phyloP scores from a whole-genome alignment of 352 stramenopile genomes.

The Globisporangium ultimum region DNA sequence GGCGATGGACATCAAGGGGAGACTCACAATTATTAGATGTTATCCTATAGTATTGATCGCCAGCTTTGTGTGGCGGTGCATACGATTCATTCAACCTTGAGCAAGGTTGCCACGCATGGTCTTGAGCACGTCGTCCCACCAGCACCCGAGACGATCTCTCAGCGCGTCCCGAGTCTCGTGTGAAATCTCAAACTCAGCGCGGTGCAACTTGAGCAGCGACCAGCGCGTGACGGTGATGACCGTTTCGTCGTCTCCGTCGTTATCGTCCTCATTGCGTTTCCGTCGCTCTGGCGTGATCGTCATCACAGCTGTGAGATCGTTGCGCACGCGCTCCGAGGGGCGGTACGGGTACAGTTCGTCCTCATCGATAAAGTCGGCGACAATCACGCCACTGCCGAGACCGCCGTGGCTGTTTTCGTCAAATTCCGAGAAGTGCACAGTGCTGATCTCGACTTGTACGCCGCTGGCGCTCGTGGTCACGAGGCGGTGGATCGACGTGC shows the following conservation, averaged over 20 bases:
- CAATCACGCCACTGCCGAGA: constrained; percentile 12
- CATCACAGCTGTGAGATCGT: constrained; percentile 44
- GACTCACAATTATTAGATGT: too few relatives aligned
- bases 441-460: constrained; percentile 7
- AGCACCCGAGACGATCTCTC: too few relatives aligned
- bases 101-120: too few relatives aligned
- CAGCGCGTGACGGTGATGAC: constrained; percentile 10
- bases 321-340: constrained; percentile 26
- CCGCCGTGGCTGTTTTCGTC: background rate
- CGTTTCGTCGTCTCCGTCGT: background rate
- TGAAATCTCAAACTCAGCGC: too few relatives aligned
- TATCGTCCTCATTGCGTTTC: too few relatives aligned
- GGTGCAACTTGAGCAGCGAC: constrained; percentile 4
- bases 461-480: background rate
- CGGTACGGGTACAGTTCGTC: constrained; percentile 50
- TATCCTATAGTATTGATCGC: too few relatives aligned
- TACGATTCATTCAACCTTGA: too few relatives aligned
- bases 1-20: too few relatives aligned
- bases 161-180: too few relatives aligned
- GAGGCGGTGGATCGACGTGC: constrained; percentile 5
- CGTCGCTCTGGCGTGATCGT: constrained; percentile 16
- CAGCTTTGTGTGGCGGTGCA: too few relatives aligned
- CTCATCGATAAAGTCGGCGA: constrained; percentile 41
- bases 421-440: constrained; percentile 5
- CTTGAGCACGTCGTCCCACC: too few relatives aligned